Evolutionary conservation across 2,329 filamentous ascomycete genomes (phyloP).

Genomic region (Phialophora expanda): DNA sequence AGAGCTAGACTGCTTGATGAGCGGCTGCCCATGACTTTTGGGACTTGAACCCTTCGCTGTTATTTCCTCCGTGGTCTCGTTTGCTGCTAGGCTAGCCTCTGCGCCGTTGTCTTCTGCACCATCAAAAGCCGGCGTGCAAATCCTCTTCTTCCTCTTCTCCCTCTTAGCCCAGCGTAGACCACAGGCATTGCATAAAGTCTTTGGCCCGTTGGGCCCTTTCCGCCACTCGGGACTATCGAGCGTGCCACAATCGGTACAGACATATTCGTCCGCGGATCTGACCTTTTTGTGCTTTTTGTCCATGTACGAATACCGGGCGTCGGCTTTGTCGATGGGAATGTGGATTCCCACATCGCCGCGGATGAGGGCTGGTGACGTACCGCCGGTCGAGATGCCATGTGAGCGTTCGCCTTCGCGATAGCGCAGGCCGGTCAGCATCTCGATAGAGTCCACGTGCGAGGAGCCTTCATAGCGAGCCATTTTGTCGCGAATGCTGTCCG

Average conservation of each 20-base stretch:
- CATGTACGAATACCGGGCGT: slow-evolving; percentile 56
- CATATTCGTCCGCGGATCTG: slow-evolving; percentile 83
- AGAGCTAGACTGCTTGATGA: slow-evolving; percentile 3
- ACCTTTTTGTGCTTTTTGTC: slow-evolving; percentile 82
- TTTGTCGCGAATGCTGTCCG: slow-evolving; percentile 81
- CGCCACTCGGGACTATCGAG: slow-evolving; percentile 95
- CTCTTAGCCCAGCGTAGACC: slow-evolving; percentile 75
- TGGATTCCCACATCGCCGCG: slow-evolving; percentile 85
- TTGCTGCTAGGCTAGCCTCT: neutral
- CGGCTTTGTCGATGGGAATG: slow-evolving; percentile 74
- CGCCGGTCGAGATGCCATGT: slow-evolving; percentile 84
- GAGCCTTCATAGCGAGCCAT: slow-evolving; percentile 80
- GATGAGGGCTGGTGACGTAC: slow-evolving; percentile 78
- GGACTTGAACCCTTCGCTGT: neutral
- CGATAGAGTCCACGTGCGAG: slow-evolving; percentile 82
- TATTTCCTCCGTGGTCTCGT: neutral
- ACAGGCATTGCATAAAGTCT: slow-evolving; percentile 95
- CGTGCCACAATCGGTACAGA: slow-evolving; percentile 94
- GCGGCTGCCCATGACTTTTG: neutral
- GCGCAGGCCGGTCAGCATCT: slow-evolving; percentile 86
- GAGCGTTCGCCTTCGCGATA: slow-evolving; percentile 90
- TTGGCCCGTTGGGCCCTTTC: slow-evolving; percentile 89
- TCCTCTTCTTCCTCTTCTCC: slow-evolving; percentile 69
- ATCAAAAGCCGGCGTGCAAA: neutral
- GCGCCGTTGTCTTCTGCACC: neutral